These are phyloP conservation scores for Saccharomyces mikatae DNA, from an alignment of 805 yeast genomes.

Conservation along the genomic window DNA sequence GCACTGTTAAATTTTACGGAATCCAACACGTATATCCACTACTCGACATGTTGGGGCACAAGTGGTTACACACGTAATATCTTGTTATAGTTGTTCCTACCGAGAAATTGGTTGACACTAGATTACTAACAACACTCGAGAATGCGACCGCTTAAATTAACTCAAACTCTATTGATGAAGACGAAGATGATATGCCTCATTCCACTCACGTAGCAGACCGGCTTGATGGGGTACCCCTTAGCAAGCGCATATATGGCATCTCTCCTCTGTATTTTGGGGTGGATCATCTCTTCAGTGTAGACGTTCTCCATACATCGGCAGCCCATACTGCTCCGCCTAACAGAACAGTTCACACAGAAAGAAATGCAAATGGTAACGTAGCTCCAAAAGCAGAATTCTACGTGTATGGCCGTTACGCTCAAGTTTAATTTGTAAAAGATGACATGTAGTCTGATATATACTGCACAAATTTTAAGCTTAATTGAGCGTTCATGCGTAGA, in stretches of 20 bases:
- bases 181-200: neutral
- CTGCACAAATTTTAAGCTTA: no score
- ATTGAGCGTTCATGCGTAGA: no score
- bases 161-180: neutral
- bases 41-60: neutral
- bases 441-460: no score
- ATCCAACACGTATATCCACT: neutral
- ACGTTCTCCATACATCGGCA: neutral
- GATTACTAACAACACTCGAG: neutral
- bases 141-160: neutral
- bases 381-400: neutral
- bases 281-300: no score
- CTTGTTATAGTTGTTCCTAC: neutral
- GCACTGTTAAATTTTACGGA: neutral
- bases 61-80: neutral
- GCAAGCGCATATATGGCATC: neutral
- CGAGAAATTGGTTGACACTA: neutral
- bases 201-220: neutral
- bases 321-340: neutral
- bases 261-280: no score
- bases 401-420: neutral
- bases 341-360: neutral
- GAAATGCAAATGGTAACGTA: neutral
- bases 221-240: neutral
- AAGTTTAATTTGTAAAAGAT: neutral